Evolutionary conservation across 208 protist species (phyloP), one percentile per base, ranked within the genome.

Genomic region (Trypanosoma platydactyli): DNA sequence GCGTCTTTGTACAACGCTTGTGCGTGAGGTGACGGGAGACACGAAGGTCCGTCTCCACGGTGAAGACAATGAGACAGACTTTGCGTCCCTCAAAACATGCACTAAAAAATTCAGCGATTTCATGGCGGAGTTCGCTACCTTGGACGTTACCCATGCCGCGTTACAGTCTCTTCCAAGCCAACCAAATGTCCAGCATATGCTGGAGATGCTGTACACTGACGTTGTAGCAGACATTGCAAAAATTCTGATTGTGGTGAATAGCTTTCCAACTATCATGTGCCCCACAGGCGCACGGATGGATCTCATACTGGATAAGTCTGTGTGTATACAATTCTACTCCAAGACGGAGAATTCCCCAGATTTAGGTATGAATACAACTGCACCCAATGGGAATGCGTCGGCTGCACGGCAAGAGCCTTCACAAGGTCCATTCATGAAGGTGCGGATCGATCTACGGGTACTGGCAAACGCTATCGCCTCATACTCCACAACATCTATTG

Each of bases 141-240:
- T 79, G 45, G 44, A 67, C 25, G 22, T 30, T 22, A 5, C 27
- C 20, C 42, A 48, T 5, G 58, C 38, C n/a, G 76, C 77, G 15
- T 45, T 88, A 33, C 72, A 88, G 20, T 51, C 41, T 9, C 55
- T 90, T 38, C 80, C 89, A 4, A 71, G 78, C 51, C 41, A 57
- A 1, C 73, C 66, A 25, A 68, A 79, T 15, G 77, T 93, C 24
- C 48, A 64, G 30, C 44, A 68, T 27, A 93, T 96, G 91, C 53
- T 96, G 52, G 85, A 93, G 66, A 77, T 91, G 79, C 83, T 96
- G 25, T 96, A 96, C 76, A 61, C 53, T 6, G 91, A 96, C 50
- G 84, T 92, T 5, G 79, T 83, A 11, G 61, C 58, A 5, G 88
- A 94, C 33, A 48, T 68, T 1, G 63, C 67, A 40, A 68, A 80